A percentile compares a stretch with the other conserved stretches of the same genome.
These are phyloP conservation scores for Neopestalotiopsis sp. DNA, from an alignment of 2,329 filamentous ascomycete genomes.

Conservation along the genomic window DNA sequence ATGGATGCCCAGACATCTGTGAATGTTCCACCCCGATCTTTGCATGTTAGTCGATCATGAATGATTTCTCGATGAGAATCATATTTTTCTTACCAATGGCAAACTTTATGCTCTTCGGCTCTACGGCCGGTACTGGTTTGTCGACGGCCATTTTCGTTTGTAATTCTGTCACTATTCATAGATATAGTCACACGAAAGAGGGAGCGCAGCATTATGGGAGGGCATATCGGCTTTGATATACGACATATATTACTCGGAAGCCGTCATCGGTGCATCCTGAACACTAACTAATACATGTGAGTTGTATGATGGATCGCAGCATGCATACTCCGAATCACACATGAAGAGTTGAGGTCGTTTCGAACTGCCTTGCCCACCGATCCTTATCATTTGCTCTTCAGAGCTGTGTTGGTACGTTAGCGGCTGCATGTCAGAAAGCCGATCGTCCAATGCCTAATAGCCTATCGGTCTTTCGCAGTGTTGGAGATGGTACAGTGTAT, in stretches of 20 bases:
- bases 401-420: not conserved
- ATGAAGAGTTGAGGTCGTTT: not conserved
- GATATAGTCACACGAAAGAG: too few relatives aligned
- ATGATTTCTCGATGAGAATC: not conserved
- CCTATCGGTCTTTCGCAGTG: not conserved
- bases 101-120: slow-evolving; percentile 28
- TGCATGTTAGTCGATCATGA: not conserved
- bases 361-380: not conserved
- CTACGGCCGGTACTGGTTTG: slow-evolving; percentile 18
- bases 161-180: not conserved
- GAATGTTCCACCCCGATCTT: slow-evolving; percentile 18
- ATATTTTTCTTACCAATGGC: slow-evolving; percentile 24
- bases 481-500: not conserved
- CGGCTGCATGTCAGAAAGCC: not conserved
- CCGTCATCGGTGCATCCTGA: not conserved
- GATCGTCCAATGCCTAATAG: not conserved
- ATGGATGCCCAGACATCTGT: slow-evolving; percentile 57
- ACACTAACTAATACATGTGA: not conserved
- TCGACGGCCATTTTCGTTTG: slow-evolving; percentile 22
- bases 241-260: not conserved
- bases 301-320: not conserved
- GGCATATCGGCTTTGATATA: not conserved
- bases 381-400: not conserved
- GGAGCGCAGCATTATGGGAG: not conserved
- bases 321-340: not conserved